Conservation (phyloP, 352 stramenopile species). For the Pythium chondricola region DNA sequence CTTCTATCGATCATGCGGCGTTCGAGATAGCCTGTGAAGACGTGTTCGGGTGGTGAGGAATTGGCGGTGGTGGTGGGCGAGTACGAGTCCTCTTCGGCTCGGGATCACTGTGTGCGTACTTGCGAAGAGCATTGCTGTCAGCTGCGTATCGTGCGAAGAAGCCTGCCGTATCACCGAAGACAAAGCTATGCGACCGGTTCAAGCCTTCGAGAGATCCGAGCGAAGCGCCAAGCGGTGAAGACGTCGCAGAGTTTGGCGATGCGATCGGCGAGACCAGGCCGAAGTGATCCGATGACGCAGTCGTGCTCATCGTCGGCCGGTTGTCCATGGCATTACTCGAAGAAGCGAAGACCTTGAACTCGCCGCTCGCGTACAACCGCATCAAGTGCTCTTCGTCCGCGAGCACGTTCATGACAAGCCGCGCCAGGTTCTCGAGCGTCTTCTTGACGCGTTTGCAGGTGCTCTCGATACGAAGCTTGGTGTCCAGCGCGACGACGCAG, state of each 20-base stretch:
- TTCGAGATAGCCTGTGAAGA: background rate
- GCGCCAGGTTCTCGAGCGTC: conserved; percentile 51
- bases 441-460: conserved; percentile 41
- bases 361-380: conserved; percentile 49
- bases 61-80: conserved; percentile 7
- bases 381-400: conserved; percentile 50
- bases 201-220: conserved; percentile 9
- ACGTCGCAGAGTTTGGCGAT: conserved; percentile 5
- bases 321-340: conserved; percentile 10
- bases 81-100: conserved; percentile 5
- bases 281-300: conserved; percentile 12
- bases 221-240: background rate
- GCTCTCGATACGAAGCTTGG: conserved; percentile 26
- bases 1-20: conserved; percentile 13
- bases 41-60: conserved; percentile 3
- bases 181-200: conserved; percentile 35
- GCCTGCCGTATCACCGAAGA: conserved; percentile 21
- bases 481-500: conserved; percentile 60
- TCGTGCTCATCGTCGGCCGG: conserved; percentile 12
- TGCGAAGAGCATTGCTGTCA: background rate
- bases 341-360: conserved; percentile 54
- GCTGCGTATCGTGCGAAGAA: conserved; percentile 24
- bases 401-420: conserved; percentile 57
- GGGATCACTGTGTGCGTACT: conserved; percentile 12
- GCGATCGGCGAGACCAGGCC: conserved; percentile 23